Evolutionary conservation across 1,284 basidiomycete species (phyloP), one percentile per base, ranked within the genome.

Genomic region (Apiotrichum sp.): DNA sequence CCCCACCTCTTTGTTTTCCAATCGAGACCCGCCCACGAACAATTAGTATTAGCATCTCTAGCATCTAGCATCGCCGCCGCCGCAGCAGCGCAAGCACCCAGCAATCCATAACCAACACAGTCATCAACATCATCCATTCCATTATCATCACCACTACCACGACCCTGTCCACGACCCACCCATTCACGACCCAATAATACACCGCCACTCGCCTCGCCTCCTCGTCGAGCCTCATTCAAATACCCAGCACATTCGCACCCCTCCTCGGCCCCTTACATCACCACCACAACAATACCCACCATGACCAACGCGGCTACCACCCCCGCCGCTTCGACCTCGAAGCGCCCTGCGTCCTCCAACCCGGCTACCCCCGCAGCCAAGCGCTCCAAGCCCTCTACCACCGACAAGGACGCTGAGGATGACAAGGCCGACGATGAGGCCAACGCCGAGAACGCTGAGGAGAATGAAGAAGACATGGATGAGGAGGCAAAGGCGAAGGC

Each of bases 401-500:
- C 35, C 16, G 35, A 39, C 31, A 46, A 48, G 7, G 36, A 46
- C 7, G 35, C 16, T 34, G 40, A 62, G 16, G 62, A 53, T 11
- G 60, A 61, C 11, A 62, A 63, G 14, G 56, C 65, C 36, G 57
- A 62, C 38, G 47, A 55, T 16, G 64, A 13, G 14, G 31, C 55
- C n/a, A 56, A 48, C 6, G 65, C 62, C 14, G 35, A 59, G 22
- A 55, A 50, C 5, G 65, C 62, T 6, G 63, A 64, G 5, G 58
- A 62, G 56, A 56, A 34, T 53, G 58, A 53, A 10, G 59, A 45
- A 14, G 53, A 62, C 14, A 50, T 65, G 55, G 62, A 67, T 49
- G 67, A 72, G 4, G 63, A 67, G 32, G 55, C 63, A 31, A 52
- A 56, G 42, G 71, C 68, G 29, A 72, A 68, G 61, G 56, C 58